phyloP scores from a whole-genome alignment of 495 filamentous ascomycete genomes.

The Talaromyces wortmannii region DNA sequence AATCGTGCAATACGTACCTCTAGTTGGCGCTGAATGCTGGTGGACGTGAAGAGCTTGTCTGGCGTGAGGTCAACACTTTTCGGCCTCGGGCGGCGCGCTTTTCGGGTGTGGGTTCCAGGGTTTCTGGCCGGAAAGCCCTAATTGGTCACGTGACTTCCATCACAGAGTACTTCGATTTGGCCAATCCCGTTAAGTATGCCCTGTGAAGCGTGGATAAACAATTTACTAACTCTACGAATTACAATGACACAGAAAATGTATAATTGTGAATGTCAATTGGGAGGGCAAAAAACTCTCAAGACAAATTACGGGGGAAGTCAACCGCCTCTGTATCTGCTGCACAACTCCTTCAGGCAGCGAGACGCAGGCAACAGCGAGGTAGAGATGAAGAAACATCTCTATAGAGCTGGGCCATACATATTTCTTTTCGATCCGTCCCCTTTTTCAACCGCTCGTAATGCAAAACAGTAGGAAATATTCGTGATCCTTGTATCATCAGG shows the following conservation, averaged over 20 bases:
- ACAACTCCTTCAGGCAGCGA: no score
- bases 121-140: neutral
- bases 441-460: neutral
- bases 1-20: constrained; percentile 36
- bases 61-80: constrained; percentile 7
- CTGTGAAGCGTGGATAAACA: no score
- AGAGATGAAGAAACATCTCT: no score
- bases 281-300: no score
- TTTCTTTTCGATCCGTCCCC: neutral
- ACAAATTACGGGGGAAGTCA: no score
- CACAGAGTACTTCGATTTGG: neutral
- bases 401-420: neutral
- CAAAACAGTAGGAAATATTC: constrained; percentile 4
- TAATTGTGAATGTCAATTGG: no score
- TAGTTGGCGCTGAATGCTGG: constrained; percentile 17
- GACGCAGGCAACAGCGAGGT: no score
- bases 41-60: constrained; percentile 14
- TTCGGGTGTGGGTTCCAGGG: constrained; percentile 2
- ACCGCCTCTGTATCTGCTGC: no score
- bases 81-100: neutral
- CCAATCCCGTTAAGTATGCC: neutral
- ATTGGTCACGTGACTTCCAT: neutral
- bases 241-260: no score
- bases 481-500: constrained; percentile 22
- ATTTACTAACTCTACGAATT: no score